Percentiles rank a stretch among this genome's conserved stretches.
Evolutionary conservation across 2,329 filamentous ascomycete genomes (phyloP).

Genomic region (Nemania diffusa): DNA sequence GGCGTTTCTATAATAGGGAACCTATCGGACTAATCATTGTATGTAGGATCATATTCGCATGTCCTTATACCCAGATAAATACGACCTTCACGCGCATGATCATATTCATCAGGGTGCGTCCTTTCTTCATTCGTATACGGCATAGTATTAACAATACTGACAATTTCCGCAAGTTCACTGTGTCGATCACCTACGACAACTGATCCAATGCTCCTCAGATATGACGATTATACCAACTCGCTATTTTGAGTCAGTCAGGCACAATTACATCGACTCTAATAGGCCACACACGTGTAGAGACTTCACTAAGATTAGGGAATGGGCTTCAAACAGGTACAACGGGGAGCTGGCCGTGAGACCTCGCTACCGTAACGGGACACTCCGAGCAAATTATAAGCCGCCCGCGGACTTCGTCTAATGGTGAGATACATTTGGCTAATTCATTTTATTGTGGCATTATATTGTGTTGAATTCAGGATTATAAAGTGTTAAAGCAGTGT

Average conservation of each 20-base stretch:
- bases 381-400: no score
- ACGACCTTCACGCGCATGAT: no score
- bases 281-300: slow-evolving; percentile 5
- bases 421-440: no score
- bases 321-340: not conserved
- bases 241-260: slow-evolving; percentile 5
- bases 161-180: slow-evolving; percentile 10
- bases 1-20: no score
- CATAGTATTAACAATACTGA: no score
- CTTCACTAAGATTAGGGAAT: slow-evolving; percentile 13
- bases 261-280: slow-evolving; percentile 10
- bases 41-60: slow-evolving; percentile 11
- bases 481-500: no score
- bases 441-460: no score
- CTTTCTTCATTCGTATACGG: no score
- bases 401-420: no score
- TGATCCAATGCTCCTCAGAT: slow-evolving; percentile 9
- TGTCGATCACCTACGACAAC: slow-evolving; percentile 8
- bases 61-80: slow-evolving; percentile 3
- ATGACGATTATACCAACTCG: slow-evolving; percentile 1
- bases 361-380: slow-evolving; percentile 6
- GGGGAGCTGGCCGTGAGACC: not conserved
- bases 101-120: no score
- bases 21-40: no score
- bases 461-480: no score